These are phyloP conservation scores for Cicer judaicum DNA, from an alignment of 306 rosid genomes.

Conservation along the genomic window DNA sequence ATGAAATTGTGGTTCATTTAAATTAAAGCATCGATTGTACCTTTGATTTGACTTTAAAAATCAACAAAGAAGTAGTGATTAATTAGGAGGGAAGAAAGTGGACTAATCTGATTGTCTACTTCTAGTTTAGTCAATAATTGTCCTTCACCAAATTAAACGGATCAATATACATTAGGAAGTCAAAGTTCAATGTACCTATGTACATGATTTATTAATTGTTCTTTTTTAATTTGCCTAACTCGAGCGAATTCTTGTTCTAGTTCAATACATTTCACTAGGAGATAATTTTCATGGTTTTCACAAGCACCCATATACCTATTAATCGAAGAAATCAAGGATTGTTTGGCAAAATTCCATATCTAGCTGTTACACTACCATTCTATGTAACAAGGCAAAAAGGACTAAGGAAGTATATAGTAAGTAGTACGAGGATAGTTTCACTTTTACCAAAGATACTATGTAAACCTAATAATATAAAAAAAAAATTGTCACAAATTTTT, in stretches of 20 bases:
- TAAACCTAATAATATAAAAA: too few species aligned
- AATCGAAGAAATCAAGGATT: conserved; percentile 13
- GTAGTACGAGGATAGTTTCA: background rate
- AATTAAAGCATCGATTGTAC: conserved; percentile 35
- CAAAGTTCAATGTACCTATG: conserved; percentile 19
- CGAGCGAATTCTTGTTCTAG: background rate
- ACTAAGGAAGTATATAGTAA: background rate
- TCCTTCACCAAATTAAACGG: conserved; percentile 1
- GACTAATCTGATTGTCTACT: conserved; percentile 23
- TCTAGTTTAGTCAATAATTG: conserved; percentile 44
- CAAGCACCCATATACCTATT: background rate
- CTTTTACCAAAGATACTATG: background rate
- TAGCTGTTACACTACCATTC: background rate
- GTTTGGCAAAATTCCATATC: conserved; percentile 19
- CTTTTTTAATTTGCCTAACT: conserved; percentile 27
- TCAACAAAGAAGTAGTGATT: conserved; percentile 25
- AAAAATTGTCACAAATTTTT: too few species aligned
- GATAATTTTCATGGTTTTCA: conserved; percentile 26
- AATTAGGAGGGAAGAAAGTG: conserved; percentile 37
- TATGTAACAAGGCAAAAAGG: conserved; percentile 5
- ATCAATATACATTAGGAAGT: background rate
- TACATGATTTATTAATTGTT: background rate
- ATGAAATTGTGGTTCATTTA: conserved; percentile 22
- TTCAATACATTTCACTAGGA: conserved; percentile 28
- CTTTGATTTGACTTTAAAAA: conserved; percentile 38